A percentile compares a stretch with the other conserved stretches of the same genome.
Conservation (phyloP, 768 basidiomycete genomes). For the Royoungia palumana region DNA sequence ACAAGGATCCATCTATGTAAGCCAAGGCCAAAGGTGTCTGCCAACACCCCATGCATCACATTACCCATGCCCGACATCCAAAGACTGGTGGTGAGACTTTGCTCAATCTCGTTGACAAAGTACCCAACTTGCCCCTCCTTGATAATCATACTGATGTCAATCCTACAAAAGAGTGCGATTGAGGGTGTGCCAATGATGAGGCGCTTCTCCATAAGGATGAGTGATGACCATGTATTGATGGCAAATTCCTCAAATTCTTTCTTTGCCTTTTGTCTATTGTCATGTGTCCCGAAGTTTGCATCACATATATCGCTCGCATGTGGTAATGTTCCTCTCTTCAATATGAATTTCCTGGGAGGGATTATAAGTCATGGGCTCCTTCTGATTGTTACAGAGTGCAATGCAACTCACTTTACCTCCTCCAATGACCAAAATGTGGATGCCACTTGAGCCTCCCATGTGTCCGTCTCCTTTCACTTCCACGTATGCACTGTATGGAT, state of each 20-base stretch:
- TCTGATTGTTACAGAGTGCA: too few relatives aligned
- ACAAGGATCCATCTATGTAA: not conserved
- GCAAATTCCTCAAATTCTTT: not conserved
- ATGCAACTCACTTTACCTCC: not conserved
- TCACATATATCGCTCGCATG: too few relatives aligned
- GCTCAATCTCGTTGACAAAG: not conserved
- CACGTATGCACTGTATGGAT: not conserved
- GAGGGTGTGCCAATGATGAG: not conserved
- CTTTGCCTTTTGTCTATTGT: not conserved
- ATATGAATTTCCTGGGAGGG: too few relatives aligned
- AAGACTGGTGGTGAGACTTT: not conserved
- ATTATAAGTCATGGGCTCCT: too few relatives aligned
- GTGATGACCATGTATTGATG: not conserved
- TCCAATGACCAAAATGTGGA: not conserved
- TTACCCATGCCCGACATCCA: not conserved
- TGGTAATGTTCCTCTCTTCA: too few relatives aligned
- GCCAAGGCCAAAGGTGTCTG: not conserved
- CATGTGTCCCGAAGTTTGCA: not conserved
- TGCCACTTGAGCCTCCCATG: not conserved
- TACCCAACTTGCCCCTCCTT: not conserved
- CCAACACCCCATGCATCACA: not conserved
- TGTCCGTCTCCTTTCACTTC: not conserved
- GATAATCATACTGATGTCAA: not conserved
- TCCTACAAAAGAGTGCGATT: not conserved
- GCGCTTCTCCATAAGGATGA: not conserved